Conservation (phyloP, 257 asterid species). For the Plantago major region DNA sequence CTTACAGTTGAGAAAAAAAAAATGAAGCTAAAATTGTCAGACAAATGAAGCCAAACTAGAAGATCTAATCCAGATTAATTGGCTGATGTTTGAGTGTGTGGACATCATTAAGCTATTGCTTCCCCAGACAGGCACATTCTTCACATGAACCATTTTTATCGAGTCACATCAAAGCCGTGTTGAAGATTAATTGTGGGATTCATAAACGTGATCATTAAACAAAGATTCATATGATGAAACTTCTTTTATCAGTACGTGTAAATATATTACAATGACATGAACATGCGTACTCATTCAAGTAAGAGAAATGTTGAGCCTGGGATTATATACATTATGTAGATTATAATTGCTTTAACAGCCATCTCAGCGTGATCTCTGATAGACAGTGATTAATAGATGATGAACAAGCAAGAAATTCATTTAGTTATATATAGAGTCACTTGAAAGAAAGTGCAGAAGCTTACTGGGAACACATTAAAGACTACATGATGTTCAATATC, state of each 20-base stretch:
- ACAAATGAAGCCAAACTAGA: no score
- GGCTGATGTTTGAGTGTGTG: not conserved
- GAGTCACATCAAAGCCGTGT: not conserved
- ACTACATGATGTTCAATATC: slow-evolving; percentile 96
- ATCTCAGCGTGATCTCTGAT: not conserved
- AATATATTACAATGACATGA: no score
- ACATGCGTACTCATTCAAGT: no score
- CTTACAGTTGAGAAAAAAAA: not conserved
- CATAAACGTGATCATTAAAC: not conserved
- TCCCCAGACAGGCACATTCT: not conserved
- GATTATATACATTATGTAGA: no score
- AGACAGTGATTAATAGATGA: slow-evolving; percentile 8
- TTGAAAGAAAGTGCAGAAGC: slow-evolving; percentile 20
- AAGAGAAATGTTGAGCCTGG: no score
- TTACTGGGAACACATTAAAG: slow-evolving; percentile 79
- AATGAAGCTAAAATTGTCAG: no score
- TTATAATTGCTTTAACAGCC: no score
- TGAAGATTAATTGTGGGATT: not conserved
- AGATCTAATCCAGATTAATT: no score
- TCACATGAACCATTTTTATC: not conserved
- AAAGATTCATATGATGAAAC: not conserved
- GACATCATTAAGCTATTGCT: not conserved
- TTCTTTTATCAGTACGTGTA: no score
- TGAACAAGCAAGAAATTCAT: not conserved
- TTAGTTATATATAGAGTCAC: no score